Evolutionary conservation across 345 rosid species (phyloP).

Genomic region (Moricandia arvensis): DNA sequence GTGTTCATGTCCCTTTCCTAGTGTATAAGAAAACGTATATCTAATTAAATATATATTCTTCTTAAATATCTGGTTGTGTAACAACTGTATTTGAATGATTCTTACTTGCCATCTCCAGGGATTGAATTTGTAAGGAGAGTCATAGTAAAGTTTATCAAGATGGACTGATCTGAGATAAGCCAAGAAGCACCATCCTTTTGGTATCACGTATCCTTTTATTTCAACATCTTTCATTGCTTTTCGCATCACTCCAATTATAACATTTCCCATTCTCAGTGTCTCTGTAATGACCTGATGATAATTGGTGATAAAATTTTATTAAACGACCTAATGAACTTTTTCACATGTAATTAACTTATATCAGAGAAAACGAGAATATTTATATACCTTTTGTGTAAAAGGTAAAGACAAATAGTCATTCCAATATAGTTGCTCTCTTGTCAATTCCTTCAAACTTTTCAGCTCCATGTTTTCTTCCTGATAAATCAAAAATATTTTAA

Average conservation of each 20-base stretch:
- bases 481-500: neutral
- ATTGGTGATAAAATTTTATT: neutral
- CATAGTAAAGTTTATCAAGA: conserved; percentile 78
- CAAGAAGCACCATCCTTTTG: conserved; percentile 90
- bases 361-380: neutral
- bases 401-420: conserved; percentile 75
- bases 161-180: conserved; percentile 90
- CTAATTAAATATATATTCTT: neutral
- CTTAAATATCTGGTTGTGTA: neutral
- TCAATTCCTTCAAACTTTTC: conserved; percentile 60
- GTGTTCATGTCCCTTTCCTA: conserved; percentile 64
- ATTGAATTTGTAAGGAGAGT: conserved; percentile 75
- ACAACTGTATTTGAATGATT: neutral
- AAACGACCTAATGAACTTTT: conserved; percentile 3
- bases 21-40: neutral
- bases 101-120: conserved; percentile 99
- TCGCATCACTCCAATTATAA: conserved; percentile 86
- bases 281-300: conserved; percentile 81
- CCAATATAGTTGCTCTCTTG: conserved; percentile 68
- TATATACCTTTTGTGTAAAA: conserved; percentile 73
- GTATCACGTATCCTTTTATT: conserved; percentile 80
- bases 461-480: conserved; percentile 86
- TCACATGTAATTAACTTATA: neutral
- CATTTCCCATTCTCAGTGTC: conserved; percentile 85
- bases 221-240: conserved; percentile 78